These are phyloP conservation scores for Sordariomycetes sp. DNA, from an alignment of 2,329 filamentous ascomycete genomes.

Conservation along the genomic window DNA sequence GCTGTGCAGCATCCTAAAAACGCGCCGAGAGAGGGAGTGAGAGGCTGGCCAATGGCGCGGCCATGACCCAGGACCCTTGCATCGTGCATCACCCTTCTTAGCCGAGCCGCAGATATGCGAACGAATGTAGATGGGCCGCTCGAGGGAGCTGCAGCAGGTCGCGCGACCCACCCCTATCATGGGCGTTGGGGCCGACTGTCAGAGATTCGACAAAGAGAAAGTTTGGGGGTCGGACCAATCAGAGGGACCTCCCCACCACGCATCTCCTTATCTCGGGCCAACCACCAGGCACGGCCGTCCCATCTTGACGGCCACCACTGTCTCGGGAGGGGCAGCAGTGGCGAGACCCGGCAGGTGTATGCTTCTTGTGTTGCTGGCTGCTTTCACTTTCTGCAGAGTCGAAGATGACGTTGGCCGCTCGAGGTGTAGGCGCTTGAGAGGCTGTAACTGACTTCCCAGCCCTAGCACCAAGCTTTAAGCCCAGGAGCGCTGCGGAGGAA, in stretches of 20 bases:
- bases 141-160: neutral
- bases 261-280: constrained; percentile 3
- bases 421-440: no score
- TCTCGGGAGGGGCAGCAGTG: neutral
- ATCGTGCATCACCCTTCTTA: neutral
- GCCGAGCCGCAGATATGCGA: neutral
- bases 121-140: neutral
- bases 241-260: neutral
- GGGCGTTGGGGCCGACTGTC: constrained; percentile 11
- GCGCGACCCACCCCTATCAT: constrained; percentile 2
- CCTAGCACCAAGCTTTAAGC: no score
- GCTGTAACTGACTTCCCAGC: no score
- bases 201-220: constrained; percentile 20
- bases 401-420: no score
- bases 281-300: neutral
- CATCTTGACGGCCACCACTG: neutral
- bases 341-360: neutral
- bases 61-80: neutral
- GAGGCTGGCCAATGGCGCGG: neutral
- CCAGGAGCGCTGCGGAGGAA: no score
- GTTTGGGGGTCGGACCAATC: constrained; percentile 1
- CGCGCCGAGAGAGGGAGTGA: neutral
- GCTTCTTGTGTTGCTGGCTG: neutral
- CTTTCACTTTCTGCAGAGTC: neutral
- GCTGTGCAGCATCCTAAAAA: neutral